Conservation (phyloP, 2,329 filamentous ascomycete species). For the Cladobotryum mycophilum region DNA sequence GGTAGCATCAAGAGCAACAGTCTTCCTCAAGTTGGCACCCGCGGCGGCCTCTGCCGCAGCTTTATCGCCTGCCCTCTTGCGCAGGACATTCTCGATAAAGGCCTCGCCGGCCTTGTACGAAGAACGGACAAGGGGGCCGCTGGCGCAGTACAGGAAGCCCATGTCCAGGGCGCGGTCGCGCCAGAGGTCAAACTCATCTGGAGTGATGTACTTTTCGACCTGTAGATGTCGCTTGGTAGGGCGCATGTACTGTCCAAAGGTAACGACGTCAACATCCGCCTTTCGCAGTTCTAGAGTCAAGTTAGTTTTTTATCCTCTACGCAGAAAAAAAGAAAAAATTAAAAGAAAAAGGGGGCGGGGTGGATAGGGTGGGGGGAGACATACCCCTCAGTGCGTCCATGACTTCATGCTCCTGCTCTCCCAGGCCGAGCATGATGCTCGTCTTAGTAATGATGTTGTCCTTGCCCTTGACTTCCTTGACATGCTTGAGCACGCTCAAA, state of each 20-base stretch:
- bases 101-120: conserved; percentile 98
- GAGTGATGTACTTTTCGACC: conserved; percentile 91
- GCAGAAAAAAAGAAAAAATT: not conserved
- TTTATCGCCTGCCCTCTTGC: conserved; percentile 60
- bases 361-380: conserved; percentile 13
- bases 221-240: conserved; percentile 97
- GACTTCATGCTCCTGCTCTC: conserved; percentile 84
- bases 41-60: conserved; percentile 22
- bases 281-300: conserved; percentile 60
- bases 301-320: not conserved
- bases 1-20: conserved; percentile 32
- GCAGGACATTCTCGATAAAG: conserved; percentile 96
- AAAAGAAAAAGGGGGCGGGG: not conserved
- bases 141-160: conserved; percentile 96
- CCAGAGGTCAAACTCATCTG: conserved; percentile 88
- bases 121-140: conserved; percentile 84
- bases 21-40: conserved; percentile 30
- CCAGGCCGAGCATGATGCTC: conserved; percentile 91
- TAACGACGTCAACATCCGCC: conserved; percentile 84
- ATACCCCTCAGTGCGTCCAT: conserved; percentile 67
- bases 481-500: conserved; percentile 69
- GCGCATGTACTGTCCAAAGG: conserved; percentile 99
- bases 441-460: conserved; percentile 93
- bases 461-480: conserved; percentile 64
- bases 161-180: conserved; percentile 81